Base-by-base conservation (phyloP, 1,139 yeast genomes). In the Scheffersomyces stambukii region DNA sequence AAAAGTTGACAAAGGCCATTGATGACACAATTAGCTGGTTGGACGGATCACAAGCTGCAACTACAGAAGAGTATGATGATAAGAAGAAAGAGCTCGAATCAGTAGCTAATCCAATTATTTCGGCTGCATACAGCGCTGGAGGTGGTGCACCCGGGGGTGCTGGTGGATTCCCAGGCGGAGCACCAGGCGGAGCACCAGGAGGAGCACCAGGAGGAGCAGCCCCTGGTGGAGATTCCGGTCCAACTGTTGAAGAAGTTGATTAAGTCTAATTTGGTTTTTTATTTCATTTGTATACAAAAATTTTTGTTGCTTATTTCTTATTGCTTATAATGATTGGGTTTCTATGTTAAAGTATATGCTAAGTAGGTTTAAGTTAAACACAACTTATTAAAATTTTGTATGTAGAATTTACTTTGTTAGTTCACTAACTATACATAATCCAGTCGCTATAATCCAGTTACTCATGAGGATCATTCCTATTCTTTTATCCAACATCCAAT, bases 191-290 rank as follows among this genome's bases (percentile, higher is more conserved):
- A 15, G 46, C 49, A 41, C 72, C 75, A 39, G 71, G 70, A 40
- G 60, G 54, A 10, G 50, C 48, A 16, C 41, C 50, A 20, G 57
- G 48, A 15, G 72, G 63, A 16, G 65, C 56, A 35, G 66, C 66
- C 28, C 64, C 62, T 39, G 59, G 54, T 21, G 57, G 45, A 32
- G 66, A 60, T 31, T 64, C 57, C 26, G 84, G 83, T 30, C 84
- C 84, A 54, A 76, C 84, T 32, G 84, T 78, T 32, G 85, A 78
- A 58, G 85, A 78, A 60, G 84, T 78, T 47, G 85, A 78, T 54
- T 78, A 63, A 55, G 24, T 24, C 19, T 17, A 20, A 21, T 15
- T 13, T 13, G 9, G 12, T 8, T 6, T 6, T 8, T 16, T 5
- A 20, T 7, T 15, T 23, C 16, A 13, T 14, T 8, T 8, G n/a